A percentile compares a stretch with the other conserved stretches of the same genome.
phyloP scores from a whole-genome alignment of 768 basidiomycete species.

The Roridomyces roridus region DNA sequence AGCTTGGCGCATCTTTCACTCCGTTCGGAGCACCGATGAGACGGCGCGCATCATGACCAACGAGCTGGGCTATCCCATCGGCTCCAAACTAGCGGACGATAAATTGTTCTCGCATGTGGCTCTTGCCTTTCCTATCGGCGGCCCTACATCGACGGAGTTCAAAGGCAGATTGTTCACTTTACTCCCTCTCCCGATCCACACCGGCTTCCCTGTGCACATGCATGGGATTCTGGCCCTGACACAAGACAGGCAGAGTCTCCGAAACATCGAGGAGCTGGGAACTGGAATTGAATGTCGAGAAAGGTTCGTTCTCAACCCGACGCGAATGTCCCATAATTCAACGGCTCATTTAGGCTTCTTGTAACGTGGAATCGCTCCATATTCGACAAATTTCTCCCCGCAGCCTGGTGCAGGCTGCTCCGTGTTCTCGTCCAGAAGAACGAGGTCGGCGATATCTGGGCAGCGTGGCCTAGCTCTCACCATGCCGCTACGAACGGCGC shows the following conservation, averaged over 20 bases:
- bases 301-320: constrained; percentile 16
- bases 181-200: constrained; percentile 39
- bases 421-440: constrained; percentile 13
- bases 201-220: constrained; percentile 36
- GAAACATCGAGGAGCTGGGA: constrained; percentile 35
- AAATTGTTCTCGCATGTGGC: constrained; percentile 38
- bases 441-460: constrained; percentile 25
- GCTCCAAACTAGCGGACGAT: constrained; percentile 26
- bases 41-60: constrained; percentile 16
- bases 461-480: constrained; percentile 24
- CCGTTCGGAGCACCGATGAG: constrained; percentile 16
- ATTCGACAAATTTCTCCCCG: constrained; percentile 27
- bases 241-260: constrained; percentile 35
- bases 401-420: constrained; percentile 22
- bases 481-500: background rate
- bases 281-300: constrained; percentile 25
- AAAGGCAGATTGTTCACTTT: constrained; percentile 38
- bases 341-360: constrained; percentile 15
- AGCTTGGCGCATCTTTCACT: constrained; percentile 27
- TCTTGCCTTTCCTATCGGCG: constrained; percentile 27
- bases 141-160: background rate
- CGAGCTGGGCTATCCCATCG: constrained; percentile 25
- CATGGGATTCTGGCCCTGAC: constrained; percentile 40
- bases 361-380: constrained; percentile 28
- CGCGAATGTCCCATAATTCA: background rate